Evolutionary conservation across 2,329 filamentous ascomycete species (phyloP).

Genomic region (Gaeumannomyces sp.): DNA sequence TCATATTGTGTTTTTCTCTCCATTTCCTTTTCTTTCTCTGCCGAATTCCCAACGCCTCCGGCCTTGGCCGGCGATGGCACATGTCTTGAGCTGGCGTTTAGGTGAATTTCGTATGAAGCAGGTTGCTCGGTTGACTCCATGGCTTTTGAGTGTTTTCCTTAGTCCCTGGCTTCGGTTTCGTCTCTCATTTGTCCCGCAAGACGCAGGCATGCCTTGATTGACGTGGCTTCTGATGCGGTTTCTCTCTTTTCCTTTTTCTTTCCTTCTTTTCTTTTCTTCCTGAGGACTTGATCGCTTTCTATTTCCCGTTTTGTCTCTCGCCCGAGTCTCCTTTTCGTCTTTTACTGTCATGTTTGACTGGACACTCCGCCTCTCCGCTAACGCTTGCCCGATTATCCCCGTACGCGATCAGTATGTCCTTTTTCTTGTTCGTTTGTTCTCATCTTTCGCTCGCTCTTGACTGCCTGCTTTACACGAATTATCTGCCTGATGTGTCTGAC

Average conservation of each 20-base stretch:
- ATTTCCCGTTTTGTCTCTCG: too few relatives aligned
- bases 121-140: not conserved
- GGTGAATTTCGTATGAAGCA: not conserved
- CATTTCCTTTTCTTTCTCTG: not conserved
- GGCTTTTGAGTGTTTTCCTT: not conserved
- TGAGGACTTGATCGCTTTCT: too few relatives aligned
- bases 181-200: slow-evolving; percentile 3
- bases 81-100: slow-evolving; percentile 3
- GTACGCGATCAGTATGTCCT: not conserved
- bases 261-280: too few relatives aligned
- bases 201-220: not conserved
- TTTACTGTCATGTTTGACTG: too few relatives aligned
- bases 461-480: not conserved
- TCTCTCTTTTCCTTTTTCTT: not conserved
- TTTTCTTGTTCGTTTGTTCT: not conserved
- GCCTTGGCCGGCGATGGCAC: not conserved
- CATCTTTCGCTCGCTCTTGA: not conserved
- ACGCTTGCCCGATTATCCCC: not conserved
- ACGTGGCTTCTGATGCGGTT: too few relatives aligned
- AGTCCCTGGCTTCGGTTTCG: not conserved
- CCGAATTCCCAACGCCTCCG: not conserved
- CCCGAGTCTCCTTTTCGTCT: too few relatives aligned
- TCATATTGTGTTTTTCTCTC: slow-evolving; percentile 1
- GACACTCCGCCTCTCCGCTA: not conserved
- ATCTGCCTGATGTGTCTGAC: too few relatives aligned